Evolutionary conservation across 1,284 basidiomycete species (phyloP).

Genomic region (Malassezia furfur): DNA sequence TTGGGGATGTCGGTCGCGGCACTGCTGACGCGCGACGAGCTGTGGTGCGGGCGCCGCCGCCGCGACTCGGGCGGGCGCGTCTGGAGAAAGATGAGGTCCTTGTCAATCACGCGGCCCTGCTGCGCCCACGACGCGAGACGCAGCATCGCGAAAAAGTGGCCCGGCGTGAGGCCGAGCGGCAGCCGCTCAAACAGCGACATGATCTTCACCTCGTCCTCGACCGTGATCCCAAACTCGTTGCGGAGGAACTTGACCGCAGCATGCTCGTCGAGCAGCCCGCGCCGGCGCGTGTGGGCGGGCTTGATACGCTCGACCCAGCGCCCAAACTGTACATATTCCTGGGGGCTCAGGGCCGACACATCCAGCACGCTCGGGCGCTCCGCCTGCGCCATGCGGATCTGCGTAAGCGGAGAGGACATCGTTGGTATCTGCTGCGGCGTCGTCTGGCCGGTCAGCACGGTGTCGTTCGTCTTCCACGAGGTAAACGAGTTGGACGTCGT

Average conservation of each 20-base stretch:
- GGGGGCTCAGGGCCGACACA: conserved; percentile 41
- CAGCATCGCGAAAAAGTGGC: conserved; percentile 45
- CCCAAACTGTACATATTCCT: conserved; percentile 37
- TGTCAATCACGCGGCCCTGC: conserved; percentile 26
- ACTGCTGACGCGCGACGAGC: neutral
- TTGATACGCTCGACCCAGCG: conserved; percentile 34
- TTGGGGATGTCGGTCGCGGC: neutral
- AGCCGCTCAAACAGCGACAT: conserved; percentile 45
- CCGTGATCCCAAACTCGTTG: conserved; percentile 33
- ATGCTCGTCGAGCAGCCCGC: conserved; percentile 39
- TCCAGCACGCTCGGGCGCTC: conserved; percentile 23
- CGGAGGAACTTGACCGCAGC: conserved; percentile 42
- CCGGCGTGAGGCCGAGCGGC: conserved; percentile 34
- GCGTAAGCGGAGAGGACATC: neutral
- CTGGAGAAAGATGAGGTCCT: conserved; percentile 41
- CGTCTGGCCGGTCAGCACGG: neutral
- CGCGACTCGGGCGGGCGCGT: conserved; percentile 11
- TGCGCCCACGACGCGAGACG: conserved; percentile 44
- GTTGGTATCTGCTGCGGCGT: neutral
- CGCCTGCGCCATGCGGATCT: neutral
- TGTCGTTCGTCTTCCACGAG: neutral
- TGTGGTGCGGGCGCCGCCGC: neutral
- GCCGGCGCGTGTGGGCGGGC: conserved; percentile 34
- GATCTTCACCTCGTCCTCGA: conserved; percentile 45
- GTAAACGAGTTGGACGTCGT: neutral